Conservation (phyloP, 352 stramenopile species). For the Globisporangium heterothallicum region DNA sequence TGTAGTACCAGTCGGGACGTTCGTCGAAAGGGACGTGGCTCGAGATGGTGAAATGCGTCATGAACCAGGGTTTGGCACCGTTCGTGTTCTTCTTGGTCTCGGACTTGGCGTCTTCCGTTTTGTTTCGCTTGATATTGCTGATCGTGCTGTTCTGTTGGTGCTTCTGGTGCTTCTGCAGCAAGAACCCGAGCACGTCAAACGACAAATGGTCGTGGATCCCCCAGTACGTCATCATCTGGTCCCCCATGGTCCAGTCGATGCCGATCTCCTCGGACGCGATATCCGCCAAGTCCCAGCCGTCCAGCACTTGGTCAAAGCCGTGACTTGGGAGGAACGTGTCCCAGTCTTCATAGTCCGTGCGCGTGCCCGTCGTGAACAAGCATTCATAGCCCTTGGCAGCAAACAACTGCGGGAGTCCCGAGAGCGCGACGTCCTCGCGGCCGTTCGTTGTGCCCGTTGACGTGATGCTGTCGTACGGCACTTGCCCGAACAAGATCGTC, state of each 20-base stretch:
- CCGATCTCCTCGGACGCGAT: constrained; percentile 43
- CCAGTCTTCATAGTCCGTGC: constrained; percentile 57
- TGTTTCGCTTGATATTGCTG: not conserved
- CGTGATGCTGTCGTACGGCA: constrained; percentile 55
- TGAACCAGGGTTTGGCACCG: constrained; percentile 42
- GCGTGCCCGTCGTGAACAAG: constrained; percentile 55
- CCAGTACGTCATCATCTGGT: constrained; percentile 62
- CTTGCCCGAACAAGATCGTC: constrained; percentile 53
- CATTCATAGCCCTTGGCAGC: constrained; percentile 54
- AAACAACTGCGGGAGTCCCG: constrained; percentile 53
- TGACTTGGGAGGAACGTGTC: constrained; percentile 47
- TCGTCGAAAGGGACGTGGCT: constrained; percentile 66
- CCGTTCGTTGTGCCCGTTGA: constrained; percentile 44
- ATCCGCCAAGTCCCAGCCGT: constrained; percentile 32
- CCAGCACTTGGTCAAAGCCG: constrained; percentile 49
- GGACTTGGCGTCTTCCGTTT: not conserved
- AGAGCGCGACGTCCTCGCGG: constrained; percentile 25
- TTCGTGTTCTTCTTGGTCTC: constrained; percentile 15
- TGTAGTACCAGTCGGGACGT: constrained; percentile 52
- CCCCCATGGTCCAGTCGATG: constrained; percentile 40
- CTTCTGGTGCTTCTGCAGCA: constrained; percentile 32
- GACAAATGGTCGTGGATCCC: constrained; percentile 66
- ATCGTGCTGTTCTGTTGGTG: constrained; percentile 8
- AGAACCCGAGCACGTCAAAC: constrained; percentile 45
- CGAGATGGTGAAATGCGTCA: constrained; percentile 69